phyloP scores from a whole-genome alignment of 2,329 filamentous ascomycete genomes.

The Trichoderma harzianum region DNA sequence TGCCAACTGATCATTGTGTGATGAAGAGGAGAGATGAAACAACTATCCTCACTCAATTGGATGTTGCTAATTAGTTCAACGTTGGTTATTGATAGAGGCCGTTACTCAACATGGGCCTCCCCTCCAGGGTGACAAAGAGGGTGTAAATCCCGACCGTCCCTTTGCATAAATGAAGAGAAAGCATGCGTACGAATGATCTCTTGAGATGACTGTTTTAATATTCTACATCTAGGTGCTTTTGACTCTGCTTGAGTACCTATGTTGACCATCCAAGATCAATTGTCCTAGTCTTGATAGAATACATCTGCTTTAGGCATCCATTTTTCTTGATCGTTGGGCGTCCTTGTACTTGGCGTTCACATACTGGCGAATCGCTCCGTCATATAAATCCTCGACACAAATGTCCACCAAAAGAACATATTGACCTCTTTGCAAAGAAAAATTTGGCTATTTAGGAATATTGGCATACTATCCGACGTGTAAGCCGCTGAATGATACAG shows the following conservation, averaged over 20 bases:
- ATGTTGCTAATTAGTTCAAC: not conserved
- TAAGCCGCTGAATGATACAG: not conserved
- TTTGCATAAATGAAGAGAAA: not conserved
- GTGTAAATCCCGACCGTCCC: not conserved
- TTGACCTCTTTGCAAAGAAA: too few relatives aligned
- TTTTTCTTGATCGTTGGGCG: too few relatives aligned
- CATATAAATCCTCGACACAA: too few relatives aligned
- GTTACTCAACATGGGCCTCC: not conserved
- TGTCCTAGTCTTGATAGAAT: too few relatives aligned
- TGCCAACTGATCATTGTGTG: not conserved
- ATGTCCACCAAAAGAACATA: not conserved
- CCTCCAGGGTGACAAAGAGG: not conserved
- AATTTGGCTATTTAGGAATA: not conserved
- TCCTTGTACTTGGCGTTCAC: too few relatives aligned
- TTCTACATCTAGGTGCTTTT: not conserved
- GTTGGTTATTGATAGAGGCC: not conserved
- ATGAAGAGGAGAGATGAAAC: not conserved
- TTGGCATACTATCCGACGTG: accelerated
- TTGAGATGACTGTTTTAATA: not conserved
- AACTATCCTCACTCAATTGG: not conserved
- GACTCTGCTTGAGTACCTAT: not conserved
- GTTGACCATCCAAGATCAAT: too few relatives aligned
- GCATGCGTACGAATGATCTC: not conserved
- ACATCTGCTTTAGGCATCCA: too few relatives aligned
- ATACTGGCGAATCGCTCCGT: not conserved